These are phyloP conservation scores for Fusarium proliferatum DNA, from an alignment of 2,329 filamentous ascomycete genomes.

Conservation along the genomic window DNA sequence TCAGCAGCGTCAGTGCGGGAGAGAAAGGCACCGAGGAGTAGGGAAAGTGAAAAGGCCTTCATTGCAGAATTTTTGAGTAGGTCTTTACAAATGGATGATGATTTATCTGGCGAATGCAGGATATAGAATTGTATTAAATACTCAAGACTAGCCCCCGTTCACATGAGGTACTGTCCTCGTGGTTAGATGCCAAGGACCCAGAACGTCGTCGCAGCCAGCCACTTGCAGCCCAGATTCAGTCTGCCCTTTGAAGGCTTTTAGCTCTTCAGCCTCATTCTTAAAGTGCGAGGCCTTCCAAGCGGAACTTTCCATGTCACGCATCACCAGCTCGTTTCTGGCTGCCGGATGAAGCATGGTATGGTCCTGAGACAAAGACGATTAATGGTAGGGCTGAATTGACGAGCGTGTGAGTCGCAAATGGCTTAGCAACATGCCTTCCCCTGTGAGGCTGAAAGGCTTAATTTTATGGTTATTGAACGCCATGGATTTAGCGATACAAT, in stretches of 20 bases:
- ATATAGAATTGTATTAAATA: not conserved
- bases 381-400: not conserved
- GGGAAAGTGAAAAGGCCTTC: not conserved
- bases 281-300: not conserved
- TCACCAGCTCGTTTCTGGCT: not conserved
- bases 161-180: not conserved
- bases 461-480: constrained; percentile 21
- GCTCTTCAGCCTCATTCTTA: not conserved
- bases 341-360: not conserved
- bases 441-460: not conserved
- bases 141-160: not conserved
- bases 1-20: not conserved
- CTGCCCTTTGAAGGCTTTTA: too few relatives aligned
- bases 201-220: not conserved
- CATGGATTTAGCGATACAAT: not conserved
- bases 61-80: not conserved
- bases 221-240: not conserved
- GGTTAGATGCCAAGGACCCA: not conserved
- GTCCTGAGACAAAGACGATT: not conserved
- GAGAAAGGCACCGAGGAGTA: not conserved
- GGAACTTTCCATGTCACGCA: not conserved
- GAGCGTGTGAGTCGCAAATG: not conserved
- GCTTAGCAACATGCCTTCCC: not conserved
- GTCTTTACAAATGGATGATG: fast-evolving
- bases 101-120: fast-evolving